Conservation (phyloP, 306 rosid genomes). For the Aeschynomene evenia region DNA sequence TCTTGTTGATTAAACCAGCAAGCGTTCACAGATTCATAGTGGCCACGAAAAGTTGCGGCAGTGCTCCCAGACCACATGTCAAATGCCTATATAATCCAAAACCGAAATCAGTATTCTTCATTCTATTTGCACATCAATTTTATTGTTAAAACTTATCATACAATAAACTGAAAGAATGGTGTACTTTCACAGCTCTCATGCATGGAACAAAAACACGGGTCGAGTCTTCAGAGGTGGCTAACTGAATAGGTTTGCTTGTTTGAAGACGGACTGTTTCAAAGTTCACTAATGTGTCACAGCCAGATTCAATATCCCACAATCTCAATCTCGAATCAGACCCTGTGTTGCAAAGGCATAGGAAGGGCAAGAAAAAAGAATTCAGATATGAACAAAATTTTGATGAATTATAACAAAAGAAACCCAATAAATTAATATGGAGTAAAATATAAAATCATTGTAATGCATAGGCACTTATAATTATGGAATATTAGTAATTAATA, state of each 20-base stretch:
- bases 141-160: constrained; percentile 17
- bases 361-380: not conserved
- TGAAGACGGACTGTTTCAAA: constrained; percentile 88
- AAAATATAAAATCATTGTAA: not conserved
- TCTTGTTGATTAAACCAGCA: constrained; percentile 79
- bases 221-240: constrained; percentile 77
- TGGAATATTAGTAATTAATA: not conserved
- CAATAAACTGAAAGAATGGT: not conserved
- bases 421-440: not conserved
- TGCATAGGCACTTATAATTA: not conserved
- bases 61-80: constrained; percentile 87
- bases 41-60: constrained; percentile 63
- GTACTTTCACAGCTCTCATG: constrained; percentile 86
- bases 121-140: constrained; percentile 20
- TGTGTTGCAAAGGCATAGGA: constrained; percentile 31
- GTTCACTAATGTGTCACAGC: constrained; percentile 92
- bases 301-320: constrained; percentile 89
- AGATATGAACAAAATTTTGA: constrained; percentile 15
- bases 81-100: constrained; percentile 61
- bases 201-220: constrained; percentile 85
- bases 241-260: constrained; percentile 80
- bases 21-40: constrained; percentile 80
- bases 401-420: not conserved
- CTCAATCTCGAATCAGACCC: constrained; percentile 97
- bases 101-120: constrained; percentile 22